These are phyloP conservation scores for Monilinia fructicola DNA, from an alignment of 2,329 filamentous ascomycete genomes.

Conservation along the genomic window DNA sequence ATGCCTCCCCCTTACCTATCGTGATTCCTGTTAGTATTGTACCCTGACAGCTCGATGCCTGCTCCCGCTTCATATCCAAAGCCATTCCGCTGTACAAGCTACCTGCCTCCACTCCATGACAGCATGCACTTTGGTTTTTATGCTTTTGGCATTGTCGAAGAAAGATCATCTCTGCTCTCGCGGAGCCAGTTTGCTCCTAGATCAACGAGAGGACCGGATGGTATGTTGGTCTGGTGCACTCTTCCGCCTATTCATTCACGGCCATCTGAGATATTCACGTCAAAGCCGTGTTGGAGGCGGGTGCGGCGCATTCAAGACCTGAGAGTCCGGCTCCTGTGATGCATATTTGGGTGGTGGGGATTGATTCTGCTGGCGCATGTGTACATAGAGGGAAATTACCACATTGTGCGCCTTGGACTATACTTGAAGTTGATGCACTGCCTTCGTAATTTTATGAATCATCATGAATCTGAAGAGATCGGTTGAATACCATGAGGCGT, in stretches of 20 bases:
- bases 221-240: constrained; percentile 33
- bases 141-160: constrained; percentile 51
- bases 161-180: constrained; percentile 48
- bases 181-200: constrained; percentile 41
- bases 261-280: constrained; percentile 59
- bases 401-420: too few species aligned
- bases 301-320: constrained; percentile 56
- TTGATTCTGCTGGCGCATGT: constrained; percentile 4
- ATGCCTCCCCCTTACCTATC: too few species aligned
- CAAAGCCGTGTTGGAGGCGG: constrained; percentile 51
- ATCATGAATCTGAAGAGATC: neutral
- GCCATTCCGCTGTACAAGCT: too few species aligned
- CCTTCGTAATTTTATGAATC: neutral
- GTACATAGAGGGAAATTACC: neutral
- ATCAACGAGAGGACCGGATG: constrained; percentile 36
- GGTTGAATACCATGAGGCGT: neutral
- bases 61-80: too few species aligned
- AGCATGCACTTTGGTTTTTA: constrained; percentile 47
- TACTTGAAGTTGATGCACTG: neutral
- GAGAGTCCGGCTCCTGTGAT: constrained; percentile 58
- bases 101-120: too few species aligned
- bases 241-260: constrained; percentile 54
- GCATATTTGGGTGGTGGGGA: constrained; percentile 33
- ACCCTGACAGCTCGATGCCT: too few species aligned
- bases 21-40: too few species aligned